A percentile compares a stretch with the other conserved stretches of the same genome.
Conservation (phyloP, 169 alveolate species). For the Plasmodium reichenowi region DNA sequence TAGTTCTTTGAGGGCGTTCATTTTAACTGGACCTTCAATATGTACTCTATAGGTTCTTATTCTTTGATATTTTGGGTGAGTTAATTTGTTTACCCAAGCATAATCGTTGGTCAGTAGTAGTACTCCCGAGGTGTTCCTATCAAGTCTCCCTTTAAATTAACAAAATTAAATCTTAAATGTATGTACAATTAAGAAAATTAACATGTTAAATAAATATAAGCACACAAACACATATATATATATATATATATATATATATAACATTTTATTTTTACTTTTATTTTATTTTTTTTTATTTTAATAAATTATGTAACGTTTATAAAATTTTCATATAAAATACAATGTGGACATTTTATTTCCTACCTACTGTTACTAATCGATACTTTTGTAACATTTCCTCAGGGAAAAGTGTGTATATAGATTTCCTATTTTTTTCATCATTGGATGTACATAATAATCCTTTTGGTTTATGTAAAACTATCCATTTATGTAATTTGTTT, state of each 20-base stretch:
- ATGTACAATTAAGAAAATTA: not conserved
- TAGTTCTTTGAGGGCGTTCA: conserved; percentile 56
- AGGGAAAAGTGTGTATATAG: conserved; percentile 60
- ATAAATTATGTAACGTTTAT: not conserved
- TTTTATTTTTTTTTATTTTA: not conserved
- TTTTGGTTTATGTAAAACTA: conserved; percentile 72
- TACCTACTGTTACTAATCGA: conserved; percentile 73
- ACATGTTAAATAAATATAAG: not conserved
- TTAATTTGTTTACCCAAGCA: conserved; percentile 63
- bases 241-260: not conserved
- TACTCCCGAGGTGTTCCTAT: conserved; percentile 73
- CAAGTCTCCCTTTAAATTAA: conserved; percentile 36
- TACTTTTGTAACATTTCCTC: conserved; percentile 36
- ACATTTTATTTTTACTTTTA: not conserved
- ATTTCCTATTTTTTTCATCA: conserved; percentile 68
- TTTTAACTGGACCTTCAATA: conserved; percentile 62
- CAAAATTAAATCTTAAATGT: not conserved
- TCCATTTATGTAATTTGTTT: conserved; percentile 36
- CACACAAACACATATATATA: not conserved
- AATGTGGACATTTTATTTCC: not conserved
- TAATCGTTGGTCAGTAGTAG: conserved; percentile 70
- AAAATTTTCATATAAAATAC: not conserved
- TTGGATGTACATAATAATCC: conserved; percentile 63
- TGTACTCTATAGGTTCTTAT: conserved; percentile 66
- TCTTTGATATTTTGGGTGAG: conserved; percentile 74